Percentiles rank a stretch among this genome's conserved stretches.
These are phyloP conservation scores for Daldinia sp. DNA, from an alignment of 2,329 filamentous ascomycete species.

Conservation along the genomic window DNA sequence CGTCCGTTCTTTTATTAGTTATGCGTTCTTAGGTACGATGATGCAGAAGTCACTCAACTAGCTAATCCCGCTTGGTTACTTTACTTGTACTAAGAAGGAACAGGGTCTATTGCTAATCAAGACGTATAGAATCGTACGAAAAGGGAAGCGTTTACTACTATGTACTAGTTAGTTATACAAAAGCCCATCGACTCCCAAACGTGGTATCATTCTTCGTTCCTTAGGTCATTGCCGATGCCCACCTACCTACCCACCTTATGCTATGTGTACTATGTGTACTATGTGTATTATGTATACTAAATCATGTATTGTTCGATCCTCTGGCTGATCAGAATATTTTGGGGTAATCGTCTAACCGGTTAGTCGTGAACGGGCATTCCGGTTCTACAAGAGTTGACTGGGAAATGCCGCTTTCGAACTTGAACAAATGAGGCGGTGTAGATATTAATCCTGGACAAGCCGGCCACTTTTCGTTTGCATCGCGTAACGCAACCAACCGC, in stretches of 20 bases:
- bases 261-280: no score
- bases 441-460: constrained; percentile 15
- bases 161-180: background rate
- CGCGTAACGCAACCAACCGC: constrained; percentile 4
- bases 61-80: background rate
- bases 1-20: background rate
- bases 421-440: constrained; percentile 32
- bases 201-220: constrained; percentile 1
- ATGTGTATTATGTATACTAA: constrained; percentile 2
- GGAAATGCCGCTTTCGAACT: constrained; percentile 15
- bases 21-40: constrained; percentile 8
- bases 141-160: no score
- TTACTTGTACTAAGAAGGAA: background rate
- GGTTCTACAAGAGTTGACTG: constrained; percentile 24
- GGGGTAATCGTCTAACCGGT: constrained; percentile 5
- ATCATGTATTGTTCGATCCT: constrained; percentile 14
- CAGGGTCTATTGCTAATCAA: background rate
- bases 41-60: background rate
- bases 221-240: background rate
- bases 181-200: constrained; percentile 8
- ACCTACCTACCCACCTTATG: background rate
- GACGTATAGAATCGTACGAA: constrained; percentile 14
- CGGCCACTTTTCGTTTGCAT: constrained; percentile 7
- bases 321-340: constrained; percentile 7
- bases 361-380: constrained; percentile 21